Percentiles rank a stretch among this genome's conserved stretches.
Conservation (phyloP, 108 stramenopile species). For the Conticribra weissflogii region DNA sequence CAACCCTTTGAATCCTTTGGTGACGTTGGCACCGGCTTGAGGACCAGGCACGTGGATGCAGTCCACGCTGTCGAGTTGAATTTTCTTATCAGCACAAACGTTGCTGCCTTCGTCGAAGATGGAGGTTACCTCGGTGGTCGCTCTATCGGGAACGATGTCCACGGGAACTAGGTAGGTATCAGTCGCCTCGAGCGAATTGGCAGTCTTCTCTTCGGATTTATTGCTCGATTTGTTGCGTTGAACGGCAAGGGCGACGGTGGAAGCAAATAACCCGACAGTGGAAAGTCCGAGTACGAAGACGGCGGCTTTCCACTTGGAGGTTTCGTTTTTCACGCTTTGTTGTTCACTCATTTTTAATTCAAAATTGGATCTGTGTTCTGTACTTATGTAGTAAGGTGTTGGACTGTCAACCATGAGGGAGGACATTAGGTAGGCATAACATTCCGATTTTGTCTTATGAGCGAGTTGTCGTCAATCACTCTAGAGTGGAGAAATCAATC, state of each 20-base stretch:
- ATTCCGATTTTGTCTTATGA: no score
- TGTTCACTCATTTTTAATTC: no score
- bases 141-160: background rate
- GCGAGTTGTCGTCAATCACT: no score
- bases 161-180: background rate
- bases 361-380: no score
- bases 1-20: constrained; percentile 42
- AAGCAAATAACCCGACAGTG: background rate
- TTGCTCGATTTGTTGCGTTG: background rate
- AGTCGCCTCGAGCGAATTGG: background rate
- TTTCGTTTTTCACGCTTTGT: background rate
- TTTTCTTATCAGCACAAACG: background rate
- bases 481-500: no score
- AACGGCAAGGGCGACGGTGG: constrained; percentile 3
- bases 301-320: background rate
- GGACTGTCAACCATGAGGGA: no score
- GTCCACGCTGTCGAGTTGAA: background rate
- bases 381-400: no score
- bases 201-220: background rate
- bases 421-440: no score
- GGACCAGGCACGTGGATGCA: background rate
- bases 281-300: constrained; percentile 1
- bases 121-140: background rate
- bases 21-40: constrained; percentile 54
- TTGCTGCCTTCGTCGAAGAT: background rate